Percentiles rank a stretch among this genome's conserved stretches.
Conservation (phyloP, 75 land plant species). For the Larix kaempferi region DNA sequence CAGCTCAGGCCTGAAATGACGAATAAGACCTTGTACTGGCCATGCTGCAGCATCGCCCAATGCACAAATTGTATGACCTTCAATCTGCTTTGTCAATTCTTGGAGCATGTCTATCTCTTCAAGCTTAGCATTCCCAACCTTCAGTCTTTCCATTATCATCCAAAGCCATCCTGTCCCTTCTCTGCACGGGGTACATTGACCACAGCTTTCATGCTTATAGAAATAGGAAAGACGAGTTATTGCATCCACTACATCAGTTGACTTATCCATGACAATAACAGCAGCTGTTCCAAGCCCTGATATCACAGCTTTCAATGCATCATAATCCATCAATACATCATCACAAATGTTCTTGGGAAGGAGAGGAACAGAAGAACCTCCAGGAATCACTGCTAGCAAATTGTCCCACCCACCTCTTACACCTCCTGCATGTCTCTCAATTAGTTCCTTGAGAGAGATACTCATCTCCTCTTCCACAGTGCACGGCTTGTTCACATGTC, state of each 20-base stretch:
- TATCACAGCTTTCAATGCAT: slow-evolving; percentile 89
- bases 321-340: slow-evolving; percentile 94
- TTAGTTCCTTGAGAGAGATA: slow-evolving; percentile 80
- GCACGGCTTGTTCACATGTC: slow-evolving; percentile 96
- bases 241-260: slow-evolving; percentile 92
- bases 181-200: slow-evolving; percentile 93
- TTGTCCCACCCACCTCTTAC: slow-evolving; percentile 99
- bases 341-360: slow-evolving; percentile 81
- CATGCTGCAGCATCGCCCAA: slow-evolving; percentile 96
- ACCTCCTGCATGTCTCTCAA: slow-evolving; percentile 93
- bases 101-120: slow-evolving; percentile 95
- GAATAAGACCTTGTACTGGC: slow-evolving; percentile 94
- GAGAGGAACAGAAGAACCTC: slow-evolving; percentile 90
- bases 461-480: slow-evolving; percentile 99
- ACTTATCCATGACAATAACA: slow-evolving; percentile 94
- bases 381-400: slow-evolving; percentile 86
- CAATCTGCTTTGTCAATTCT: slow-evolving; percentile 90
- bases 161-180: slow-evolving; percentile 93
- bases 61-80: slow-evolving; percentile 94
- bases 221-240: slow-evolving; percentile 90
- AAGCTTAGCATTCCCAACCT: slow-evolving; percentile 83
- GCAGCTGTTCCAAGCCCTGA: slow-evolving; percentile 92
- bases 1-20: slow-evolving; percentile 88
- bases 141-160: slow-evolving; percentile 94
- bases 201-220: slow-evolving; percentile 96